Evolutionary conservation across 2,329 filamentous ascomycete genomes (phyloP), one percentile per base, ranked within the genome.

Genomic region (Sclerotinia nivalis): DNA sequence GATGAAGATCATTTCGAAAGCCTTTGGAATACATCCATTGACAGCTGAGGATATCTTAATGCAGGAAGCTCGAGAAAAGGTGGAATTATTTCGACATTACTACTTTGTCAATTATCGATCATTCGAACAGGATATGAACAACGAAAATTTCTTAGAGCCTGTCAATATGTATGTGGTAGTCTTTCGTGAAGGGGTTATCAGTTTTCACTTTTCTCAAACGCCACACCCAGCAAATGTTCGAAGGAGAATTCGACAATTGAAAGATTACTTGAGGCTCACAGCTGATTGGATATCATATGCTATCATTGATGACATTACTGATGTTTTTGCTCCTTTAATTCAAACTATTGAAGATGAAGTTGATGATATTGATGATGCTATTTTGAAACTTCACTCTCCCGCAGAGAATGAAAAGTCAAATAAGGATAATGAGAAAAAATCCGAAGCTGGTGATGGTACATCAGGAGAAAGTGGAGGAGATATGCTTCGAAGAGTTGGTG

Each of bases 201-300:
- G 91, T 77, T 99, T 99, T 82, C 96, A 99, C 80, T 97, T 97
- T 81, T 94, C 91, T n/a, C 89, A 95, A 81, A 97, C 93, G 9
- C 96, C 96, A 13, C 96, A 99, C 80, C 92, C 95, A 2, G 95
- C 96, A 77, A 99, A 99, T 75, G 96, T 99, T 34, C 92, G 96
- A 31, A 89, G 96, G 59, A 89, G 96, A 47, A 95, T 99, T 77
- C 91, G 96, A 15, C 96, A 99, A 80, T 83, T 99, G 60, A 92
- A 92, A 73, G 96, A 99, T 80, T 99, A 97, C 79, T 86, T 98
- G 76, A 92, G 97, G 56, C 84, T 98, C 18, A 95, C 92, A 60
- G 93, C 95, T 0, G 96, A 99, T 79, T 99, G 96, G 96, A 97
- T 99, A 75, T 97, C 93, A 10, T 99, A 99, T 78, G 96, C 94